Conservation (phyloP, 2,329 filamentous ascomycete species). For the Clonostachys chloroleuca region DNA sequence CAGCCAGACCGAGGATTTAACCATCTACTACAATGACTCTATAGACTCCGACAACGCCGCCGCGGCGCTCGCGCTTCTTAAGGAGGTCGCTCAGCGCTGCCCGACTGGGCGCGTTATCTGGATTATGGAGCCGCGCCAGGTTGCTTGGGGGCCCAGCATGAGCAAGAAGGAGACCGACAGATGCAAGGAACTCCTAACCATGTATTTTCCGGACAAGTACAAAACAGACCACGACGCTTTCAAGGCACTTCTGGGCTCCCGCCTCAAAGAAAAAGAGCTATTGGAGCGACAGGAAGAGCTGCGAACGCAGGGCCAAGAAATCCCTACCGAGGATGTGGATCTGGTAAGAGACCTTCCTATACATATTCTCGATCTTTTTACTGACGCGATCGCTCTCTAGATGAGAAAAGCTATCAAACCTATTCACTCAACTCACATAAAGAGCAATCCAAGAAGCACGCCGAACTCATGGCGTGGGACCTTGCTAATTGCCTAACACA, state of each 20-base stretch:
- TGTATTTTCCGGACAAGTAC: slow-evolving; percentile 6
- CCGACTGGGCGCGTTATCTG: slow-evolving; percentile 9
- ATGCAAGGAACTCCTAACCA: slow-evolving; percentile 8
- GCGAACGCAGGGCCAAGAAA: background rate
- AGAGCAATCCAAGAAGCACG: slow-evolving; percentile 2
- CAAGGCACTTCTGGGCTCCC: slow-evolving; percentile 12
- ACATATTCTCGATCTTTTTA: no score
- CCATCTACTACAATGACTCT: slow-evolving; percentile 15
- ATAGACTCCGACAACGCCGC: slow-evolving; percentile 16
- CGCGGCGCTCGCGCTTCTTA: slow-evolving; percentile 10
- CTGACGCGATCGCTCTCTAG: no score
- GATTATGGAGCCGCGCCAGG: slow-evolving; percentile 16
- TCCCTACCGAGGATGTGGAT: background rate
- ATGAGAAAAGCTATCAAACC: no score
- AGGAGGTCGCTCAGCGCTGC: slow-evolving; percentile 3
- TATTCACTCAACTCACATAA: no score
- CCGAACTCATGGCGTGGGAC: slow-evolving; percentile 10
- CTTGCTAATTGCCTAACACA: slow-evolving; percentile 8
- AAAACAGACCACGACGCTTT: slow-evolving; percentile 1
- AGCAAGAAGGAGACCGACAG: slow-evolving; percentile 5
- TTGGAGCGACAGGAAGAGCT: slow-evolving; percentile 6
- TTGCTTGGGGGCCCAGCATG: slow-evolving; percentile 10
- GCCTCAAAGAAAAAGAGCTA: slow-evolving; percentile 3
- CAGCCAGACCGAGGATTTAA: no score
- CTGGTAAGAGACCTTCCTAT: background rate